Evolutionary conservation across 2,329 filamentous ascomycete species (phyloP).

Genomic region (Fusarium sublunatum): DNA sequence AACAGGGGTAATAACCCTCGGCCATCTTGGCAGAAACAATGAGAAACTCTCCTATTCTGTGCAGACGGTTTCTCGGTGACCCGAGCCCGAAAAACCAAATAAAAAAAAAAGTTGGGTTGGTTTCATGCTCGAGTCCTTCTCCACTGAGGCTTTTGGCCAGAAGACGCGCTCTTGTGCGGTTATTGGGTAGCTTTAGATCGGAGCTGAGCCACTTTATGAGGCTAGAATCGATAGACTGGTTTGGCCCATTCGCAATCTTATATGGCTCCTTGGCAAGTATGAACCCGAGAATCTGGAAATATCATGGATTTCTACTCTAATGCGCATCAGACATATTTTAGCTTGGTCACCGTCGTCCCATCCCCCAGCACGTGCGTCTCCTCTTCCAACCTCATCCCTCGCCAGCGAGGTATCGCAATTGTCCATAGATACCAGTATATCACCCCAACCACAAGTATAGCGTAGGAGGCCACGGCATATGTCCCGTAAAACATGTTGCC

Average conservation of each 20-base stretch:
- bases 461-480: constrained; percentile 64
- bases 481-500: constrained; percentile 63
- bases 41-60: not conserved
- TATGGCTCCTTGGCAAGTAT: constrained; percentile 6
- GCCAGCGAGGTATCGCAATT: constrained; percentile 66
- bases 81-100: not conserved
- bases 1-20: not conserved
- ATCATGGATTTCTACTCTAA: not conserved
- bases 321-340: constrained; percentile 49
- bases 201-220: not conserved
- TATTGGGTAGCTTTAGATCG: not conserved
- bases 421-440: constrained; percentile 78
- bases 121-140: constrained; percentile 10
- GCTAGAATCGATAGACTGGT: constrained; percentile 21
- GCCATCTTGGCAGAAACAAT: constrained; percentile 1
- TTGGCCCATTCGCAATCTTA: constrained; percentile 28
- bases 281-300: not conserved
- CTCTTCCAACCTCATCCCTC: constrained; percentile 72
- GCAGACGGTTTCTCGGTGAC: not conserved
- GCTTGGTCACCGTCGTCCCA: constrained; percentile 73
- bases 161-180: not conserved
- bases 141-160: not conserved
- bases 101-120: constrained; percentile 9
- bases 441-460: constrained; percentile 64
- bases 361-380: constrained; percentile 69